These are phyloP conservation scores for Globisporangium irregulare DNA, from an alignment of 352 stramenopile genomes.

Conservation along the genomic window DNA sequence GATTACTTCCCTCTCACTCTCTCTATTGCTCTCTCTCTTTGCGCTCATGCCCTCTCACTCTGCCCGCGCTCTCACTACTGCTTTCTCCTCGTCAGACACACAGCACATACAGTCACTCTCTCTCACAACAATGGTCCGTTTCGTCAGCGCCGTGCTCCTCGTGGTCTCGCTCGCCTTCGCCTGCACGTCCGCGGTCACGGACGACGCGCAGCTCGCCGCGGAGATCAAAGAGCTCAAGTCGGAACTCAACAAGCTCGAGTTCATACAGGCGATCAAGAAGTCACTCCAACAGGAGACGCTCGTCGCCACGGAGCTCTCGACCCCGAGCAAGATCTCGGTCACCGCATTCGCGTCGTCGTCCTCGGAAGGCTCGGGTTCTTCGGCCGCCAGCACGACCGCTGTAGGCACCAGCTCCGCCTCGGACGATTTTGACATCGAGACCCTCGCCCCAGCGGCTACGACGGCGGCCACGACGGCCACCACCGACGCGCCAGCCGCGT, in stretches of 20 bases:
- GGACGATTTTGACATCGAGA: slow-evolving; percentile 8
- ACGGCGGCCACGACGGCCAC: neutral
- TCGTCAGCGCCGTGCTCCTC: slow-evolving; percentile 8
- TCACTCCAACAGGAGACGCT: neutral
- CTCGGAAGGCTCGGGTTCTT: slow-evolving; percentile 4
- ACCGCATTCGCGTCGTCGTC: slow-evolving; percentile 8
- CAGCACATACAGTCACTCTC: neutral
- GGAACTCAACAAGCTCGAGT: slow-evolving; percentile 11
- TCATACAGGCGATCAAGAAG: slow-evolving; percentile 4
- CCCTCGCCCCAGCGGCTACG: neutral
- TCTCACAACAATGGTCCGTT: slow-evolving; percentile 1
- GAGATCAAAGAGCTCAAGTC: slow-evolving; percentile 4
- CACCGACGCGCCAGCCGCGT: neutral
- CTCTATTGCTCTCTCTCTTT: neutral
- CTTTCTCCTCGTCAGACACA: neutral
- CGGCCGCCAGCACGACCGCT: neutral
- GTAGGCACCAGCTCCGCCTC: neutral
- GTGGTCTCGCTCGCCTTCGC: slow-evolving; percentile 9
- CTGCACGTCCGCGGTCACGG: neutral
- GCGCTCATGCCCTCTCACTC: neutral
- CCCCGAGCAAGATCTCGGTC: slow-evolving; percentile 8
- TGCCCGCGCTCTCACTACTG: neutral
- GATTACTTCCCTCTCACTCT: slow-evolving; percentile 4
- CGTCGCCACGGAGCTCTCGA: slow-evolving; percentile 4
- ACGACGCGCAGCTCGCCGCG: slow-evolving; percentile 4